Conservation (phyloP, 75 land plant species). For the Chamaecyparis obtusa region DNA sequence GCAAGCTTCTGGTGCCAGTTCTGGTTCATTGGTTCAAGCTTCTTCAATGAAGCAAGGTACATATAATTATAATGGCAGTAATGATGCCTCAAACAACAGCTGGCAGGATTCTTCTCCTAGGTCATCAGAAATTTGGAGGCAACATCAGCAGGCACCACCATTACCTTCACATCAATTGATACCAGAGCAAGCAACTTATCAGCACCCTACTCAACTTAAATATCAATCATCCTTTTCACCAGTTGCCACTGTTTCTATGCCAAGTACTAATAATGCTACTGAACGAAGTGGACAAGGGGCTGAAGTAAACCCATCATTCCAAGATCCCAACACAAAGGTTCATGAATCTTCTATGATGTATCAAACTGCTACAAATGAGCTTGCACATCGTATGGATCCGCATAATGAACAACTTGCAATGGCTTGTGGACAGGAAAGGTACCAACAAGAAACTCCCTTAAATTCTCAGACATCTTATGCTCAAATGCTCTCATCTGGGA, state of each 20-base stretch:
- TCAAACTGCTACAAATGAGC: slow-evolving; percentile 15
- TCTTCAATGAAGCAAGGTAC: slow-evolving; percentile 19
- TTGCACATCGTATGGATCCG: slow-evolving; percentile 1
- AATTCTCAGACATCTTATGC: slow-evolving; percentile 27
- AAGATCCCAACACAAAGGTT: slow-evolving; percentile 21
- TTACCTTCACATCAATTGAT: background rate
- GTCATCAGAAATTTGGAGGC: slow-evolving; percentile 17
- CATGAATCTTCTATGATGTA: slow-evolving; percentile 11
- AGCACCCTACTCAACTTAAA: slow-evolving; percentile 22
- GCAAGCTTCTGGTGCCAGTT: slow-evolving; percentile 23
- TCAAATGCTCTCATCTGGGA: slow-evolving; percentile 18
- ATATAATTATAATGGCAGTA: slow-evolving; percentile 9
- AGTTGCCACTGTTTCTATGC: slow-evolving; percentile 10
- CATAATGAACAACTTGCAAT: slow-evolving; percentile 26
- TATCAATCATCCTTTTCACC: slow-evolving; percentile 14
- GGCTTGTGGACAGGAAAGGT: slow-evolving; percentile 14
- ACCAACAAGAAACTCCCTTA: slow-evolving; percentile 20
- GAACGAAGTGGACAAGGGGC: slow-evolving; percentile 17
- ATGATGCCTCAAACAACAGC: slow-evolving; percentile 11
- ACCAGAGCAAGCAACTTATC: slow-evolving; percentile 26
- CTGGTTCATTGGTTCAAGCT: slow-evolving; percentile 8
- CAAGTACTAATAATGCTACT: slow-evolving; percentile 7
- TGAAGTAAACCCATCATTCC: slow-evolving; percentile 17
- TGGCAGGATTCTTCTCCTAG: slow-evolving; percentile 15
- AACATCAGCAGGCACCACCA: slow-evolving; percentile 16